phyloP scores from a whole-genome alignment of 2,329 filamentous ascomycete genomes.

The Corinectria fuckeliana region DNA sequence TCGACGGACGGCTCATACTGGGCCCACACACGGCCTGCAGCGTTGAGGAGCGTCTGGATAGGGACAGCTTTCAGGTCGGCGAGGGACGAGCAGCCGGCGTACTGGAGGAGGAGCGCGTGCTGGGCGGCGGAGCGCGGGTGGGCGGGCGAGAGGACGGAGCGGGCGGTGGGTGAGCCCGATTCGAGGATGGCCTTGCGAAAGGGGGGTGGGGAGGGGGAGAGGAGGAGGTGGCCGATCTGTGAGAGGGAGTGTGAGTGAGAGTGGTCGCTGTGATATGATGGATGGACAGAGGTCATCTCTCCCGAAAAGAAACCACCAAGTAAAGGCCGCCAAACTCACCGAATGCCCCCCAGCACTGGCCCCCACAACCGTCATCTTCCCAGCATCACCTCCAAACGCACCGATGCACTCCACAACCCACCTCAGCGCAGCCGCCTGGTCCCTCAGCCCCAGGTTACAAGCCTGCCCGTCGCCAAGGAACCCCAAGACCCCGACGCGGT shows the following conservation, averaged over 20 bases:
- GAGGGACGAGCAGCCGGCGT: neutral
- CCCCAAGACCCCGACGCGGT: constrained; percentile 71
- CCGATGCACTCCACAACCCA: constrained; percentile 68
- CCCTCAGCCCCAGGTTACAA: constrained; percentile 69
- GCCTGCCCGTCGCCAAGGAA: constrained; percentile 65
- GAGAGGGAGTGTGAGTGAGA: constrained; percentile 17
- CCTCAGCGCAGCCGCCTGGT: constrained; percentile 63
- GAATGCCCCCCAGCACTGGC: constrained; percentile 69
- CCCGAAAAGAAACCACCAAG: constrained; percentile 19
- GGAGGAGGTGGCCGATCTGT: constrained; percentile 72
- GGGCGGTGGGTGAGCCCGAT: constrained; percentile 62
- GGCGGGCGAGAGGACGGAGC: constrained; percentile 57
- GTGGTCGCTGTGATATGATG: neutral
- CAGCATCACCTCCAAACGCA: constrained; percentile 65
- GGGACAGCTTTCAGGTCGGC: constrained; percentile 52
- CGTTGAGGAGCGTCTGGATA: constrained; percentile 57
- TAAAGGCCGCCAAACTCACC: constrained; percentile 42
- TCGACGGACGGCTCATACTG: constrained; percentile 52
- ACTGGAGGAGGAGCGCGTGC: constrained; percentile 42
- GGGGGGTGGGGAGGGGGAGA: constrained; percentile 53
- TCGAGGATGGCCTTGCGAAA: constrained; percentile 63
- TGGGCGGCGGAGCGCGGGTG: constrained; percentile 66
- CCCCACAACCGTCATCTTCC: constrained; percentile 67
- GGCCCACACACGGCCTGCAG: constrained; percentile 53
- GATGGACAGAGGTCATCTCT: neutral